Conservation (phyloP, 176 grass and related monocot genomes). For the Musa beccarii region DNA sequence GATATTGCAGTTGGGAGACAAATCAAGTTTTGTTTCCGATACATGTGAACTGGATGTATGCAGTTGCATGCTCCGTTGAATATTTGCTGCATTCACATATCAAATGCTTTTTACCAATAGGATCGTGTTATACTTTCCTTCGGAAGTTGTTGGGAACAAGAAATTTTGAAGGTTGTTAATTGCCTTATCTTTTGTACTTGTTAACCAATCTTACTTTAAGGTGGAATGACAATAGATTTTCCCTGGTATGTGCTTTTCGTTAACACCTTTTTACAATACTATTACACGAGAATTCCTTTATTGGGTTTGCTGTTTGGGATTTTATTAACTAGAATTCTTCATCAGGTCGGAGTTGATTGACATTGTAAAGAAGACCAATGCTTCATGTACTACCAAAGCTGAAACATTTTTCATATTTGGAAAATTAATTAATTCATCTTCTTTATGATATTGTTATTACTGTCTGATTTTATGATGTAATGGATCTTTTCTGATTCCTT, state of each 20-base stretch:
- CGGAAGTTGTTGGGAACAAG: no score
- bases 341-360: not conserved
- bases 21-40: not conserved
- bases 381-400: not conserved
- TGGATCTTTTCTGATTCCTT: not conserved
- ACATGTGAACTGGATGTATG: not conserved
- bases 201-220: not conserved
- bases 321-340: not conserved
- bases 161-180: not conserved
- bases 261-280: no score
- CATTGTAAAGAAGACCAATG: not conserved
- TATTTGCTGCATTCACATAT: no score
- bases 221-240: not conserved
- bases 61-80: not conserved
- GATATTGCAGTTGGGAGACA: no score
- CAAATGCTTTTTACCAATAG: no score
- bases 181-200: not conserved
- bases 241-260: not conserved
- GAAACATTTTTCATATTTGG: not conserved
- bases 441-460: not conserved
- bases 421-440: not conserved
- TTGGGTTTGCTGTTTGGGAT: not conserved
- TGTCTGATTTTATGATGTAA: not conserved
- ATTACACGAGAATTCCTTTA: not conserved
- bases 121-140: no score